Base-by-base conservation (phyloP, 306 rosid species). In the Echinosophora koreensis region DNA sequence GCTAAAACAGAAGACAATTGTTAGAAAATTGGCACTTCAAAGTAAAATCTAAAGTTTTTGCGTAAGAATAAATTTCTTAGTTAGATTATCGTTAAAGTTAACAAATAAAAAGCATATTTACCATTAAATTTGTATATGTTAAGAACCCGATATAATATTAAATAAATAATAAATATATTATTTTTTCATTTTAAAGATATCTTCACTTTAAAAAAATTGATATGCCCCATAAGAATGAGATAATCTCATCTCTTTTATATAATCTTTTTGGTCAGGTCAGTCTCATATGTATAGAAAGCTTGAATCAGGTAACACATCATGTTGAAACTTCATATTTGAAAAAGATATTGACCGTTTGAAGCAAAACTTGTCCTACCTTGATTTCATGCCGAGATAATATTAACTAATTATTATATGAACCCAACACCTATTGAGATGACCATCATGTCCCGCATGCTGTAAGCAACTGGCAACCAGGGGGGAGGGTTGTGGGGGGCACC, bases 401-500 rank as follows among this genome's bases (percentile, higher is more conserved):
- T 47, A 47, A 5, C 22, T 5, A 41, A 32, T n/a, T 38, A 38
- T 60, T 32, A 34, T 14, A 34, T 13, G 16, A 60, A 32, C 17
- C 14, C 14, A 41, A 16, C 30, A 7, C 22, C 12, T 62, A 49
- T 7, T 7, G 80, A 75, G 38, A 51, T 76, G 72, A 42, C 67
- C 28, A 55, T 42, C 10, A 18, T 58, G 55, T 35, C 55, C 17
- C 30, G 16, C 59, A 42, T 74, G 60, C 35, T 13, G 32, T 39
- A 9, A 51, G 60, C 46, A 51, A 28, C 14, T 55, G 13, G n/a
- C 3, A 6, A 42, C 46, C 30, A 39, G 10, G 32, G 64, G 22
- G 17, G 5, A 5, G 11, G 3, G 52, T 18, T 27, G 66, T 56
- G 61, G 61, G 62, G 66, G 14, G 71, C 79, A 74, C 35, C 44